Percentiles rank a stretch among this genome's conserved stretches.
Evolutionary conservation across 768 basidiomycete species (phyloP).

Genomic region (Phanerochaete carnosa): DNA sequence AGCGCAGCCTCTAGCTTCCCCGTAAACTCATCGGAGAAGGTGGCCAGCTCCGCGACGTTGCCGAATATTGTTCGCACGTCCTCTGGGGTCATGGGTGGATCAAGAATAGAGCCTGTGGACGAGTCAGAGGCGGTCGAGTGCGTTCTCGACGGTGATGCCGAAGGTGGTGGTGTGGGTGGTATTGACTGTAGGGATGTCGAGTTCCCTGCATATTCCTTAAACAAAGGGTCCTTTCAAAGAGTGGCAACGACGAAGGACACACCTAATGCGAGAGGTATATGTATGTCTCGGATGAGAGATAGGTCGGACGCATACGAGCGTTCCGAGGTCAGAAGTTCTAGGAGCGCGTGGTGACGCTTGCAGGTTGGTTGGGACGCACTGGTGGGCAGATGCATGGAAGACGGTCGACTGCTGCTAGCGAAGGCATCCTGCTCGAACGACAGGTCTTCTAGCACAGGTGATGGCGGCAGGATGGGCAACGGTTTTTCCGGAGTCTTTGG

Average conservation of each 20-base stretch:
- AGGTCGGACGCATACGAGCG: constrained; percentile 83
- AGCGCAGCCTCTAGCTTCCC: constrained; percentile 64
- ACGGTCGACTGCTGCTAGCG: constrained; percentile 7
- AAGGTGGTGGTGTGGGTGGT: constrained; percentile 39
- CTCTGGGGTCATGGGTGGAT: constrained; percentile 66
- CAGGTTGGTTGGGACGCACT: constrained; percentile 32
- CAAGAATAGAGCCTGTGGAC: constrained; percentile 24
- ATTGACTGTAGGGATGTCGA: constrained; percentile 36
- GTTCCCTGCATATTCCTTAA: constrained; percentile 30
- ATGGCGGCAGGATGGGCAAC: constrained; percentile 27
- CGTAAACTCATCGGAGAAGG: constrained; percentile 65
- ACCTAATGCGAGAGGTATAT: constrained; percentile 79
- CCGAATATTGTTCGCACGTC: constrained; percentile 72
- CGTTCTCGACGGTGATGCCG: constrained; percentile 47
- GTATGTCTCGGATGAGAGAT: constrained; percentile 70
- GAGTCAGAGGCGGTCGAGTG: constrained; percentile 50
- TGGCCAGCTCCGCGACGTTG: constrained; percentile 73
- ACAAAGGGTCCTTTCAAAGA: constrained; percentile 10
- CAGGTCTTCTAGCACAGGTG: constrained; percentile 15
- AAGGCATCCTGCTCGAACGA: constrained; percentile 11
- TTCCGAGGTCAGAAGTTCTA: constrained; percentile 76
- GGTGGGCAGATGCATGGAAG: constrained; percentile 8
- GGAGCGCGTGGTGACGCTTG: constrained; percentile 75
- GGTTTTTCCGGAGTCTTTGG: constrained; percentile 30
- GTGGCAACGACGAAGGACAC: constrained; percentile 22